Evolutionary conservation across 1,139 yeast genomes (phyloP), one percentile per base, ranked within the genome.

Genomic region (Blastobotrys malaysiensis): DNA sequence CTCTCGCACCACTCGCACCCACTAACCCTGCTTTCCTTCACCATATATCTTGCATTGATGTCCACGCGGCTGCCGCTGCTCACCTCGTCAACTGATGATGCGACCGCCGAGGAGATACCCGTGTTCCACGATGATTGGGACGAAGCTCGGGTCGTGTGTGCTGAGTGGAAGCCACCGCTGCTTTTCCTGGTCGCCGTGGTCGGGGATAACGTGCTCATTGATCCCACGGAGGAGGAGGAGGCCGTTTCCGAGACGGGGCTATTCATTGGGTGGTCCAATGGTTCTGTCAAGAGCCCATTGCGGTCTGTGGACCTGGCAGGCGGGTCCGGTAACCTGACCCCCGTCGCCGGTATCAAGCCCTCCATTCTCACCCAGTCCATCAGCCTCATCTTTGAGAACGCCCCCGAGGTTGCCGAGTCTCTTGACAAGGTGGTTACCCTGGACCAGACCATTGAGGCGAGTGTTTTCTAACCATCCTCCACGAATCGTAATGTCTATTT

Each of bases 51-150:
- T 60, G 97, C 97, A 0, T 77, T 91, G 61, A 83, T 83, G 61
- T 81, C 93, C 19, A 85, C 97, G 1, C 77, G 77, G 58, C 75
- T 91, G 54, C 98, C 99, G 4, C 75, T 83, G 51, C 73, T 89
- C 54, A 73, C 81, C 2, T 86, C 95, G 18, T 82, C 80, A 69
- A 68, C 87, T 18, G 78, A 78, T 59, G 81, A 78, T 59, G 60
- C 73, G 22, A 70, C 70, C 44, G 77, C 79, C 16, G 96, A 88
- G 65, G 97, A 90, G 69, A 84, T 88, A 59, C 98, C 98, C 1
- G 88, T 90, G 0, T 91, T 91, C 65, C 84, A 91, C 47, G 97
- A 90, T 64, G 96, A 83, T 66, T 91, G 87, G 93, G 86, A 77
- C 64, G 76, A 74, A 59, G 81, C 85, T 36, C 75, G 63, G 54